A percentile compares a stretch with the other conserved stretches of the same genome.
Conservation (phyloP, 306 rosid species). For the barrel medic (Medicago truncatula) region DNA sequence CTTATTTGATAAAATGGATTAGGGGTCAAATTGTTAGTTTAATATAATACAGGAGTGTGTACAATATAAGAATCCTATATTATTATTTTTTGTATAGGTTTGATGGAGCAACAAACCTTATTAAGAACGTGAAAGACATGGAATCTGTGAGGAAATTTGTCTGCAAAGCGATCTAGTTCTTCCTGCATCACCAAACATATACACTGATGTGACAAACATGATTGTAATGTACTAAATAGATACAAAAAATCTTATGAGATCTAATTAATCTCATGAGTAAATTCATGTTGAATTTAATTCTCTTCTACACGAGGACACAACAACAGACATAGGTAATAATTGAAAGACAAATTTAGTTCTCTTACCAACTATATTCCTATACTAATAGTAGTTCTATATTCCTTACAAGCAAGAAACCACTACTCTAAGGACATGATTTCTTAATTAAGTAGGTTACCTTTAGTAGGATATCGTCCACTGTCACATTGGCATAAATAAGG, state of each 20-base stretch:
- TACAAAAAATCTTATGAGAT: too few relatives aligned
- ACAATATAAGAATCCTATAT: not conserved
- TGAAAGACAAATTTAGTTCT: too few relatives aligned
- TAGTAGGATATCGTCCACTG: slow-evolving; percentile 65
- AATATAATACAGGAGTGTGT: not conserved
- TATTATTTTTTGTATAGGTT: too few relatives aligned
- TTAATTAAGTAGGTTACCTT: slow-evolving; percentile 42
- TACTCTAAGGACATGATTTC: not conserved
- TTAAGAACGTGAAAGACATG: slow-evolving; percentile 52
- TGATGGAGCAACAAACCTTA: slow-evolving; percentile 45
- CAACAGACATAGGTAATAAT: too few relatives aligned
- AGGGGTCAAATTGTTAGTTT: too few relatives aligned
- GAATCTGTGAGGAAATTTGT: slow-evolving; percentile 43
- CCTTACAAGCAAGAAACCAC: not conserved
- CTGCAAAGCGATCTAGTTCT: slow-evolving; percentile 51
- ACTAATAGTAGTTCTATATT: not conserved
- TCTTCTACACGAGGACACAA: too few relatives aligned
- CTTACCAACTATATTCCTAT: not conserved
- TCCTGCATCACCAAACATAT: slow-evolving; percentile 45
- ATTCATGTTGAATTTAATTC: too few relatives aligned
- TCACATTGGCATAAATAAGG: slow-evolving; percentile 73
- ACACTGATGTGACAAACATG: too few relatives aligned
- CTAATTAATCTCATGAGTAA: too few relatives aligned
- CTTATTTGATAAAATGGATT: too few relatives aligned
- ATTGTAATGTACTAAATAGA: too few relatives aligned